Evolutionary conservation across 257 asterid species (phyloP).

Genomic region (Solanum rostratum): DNA sequence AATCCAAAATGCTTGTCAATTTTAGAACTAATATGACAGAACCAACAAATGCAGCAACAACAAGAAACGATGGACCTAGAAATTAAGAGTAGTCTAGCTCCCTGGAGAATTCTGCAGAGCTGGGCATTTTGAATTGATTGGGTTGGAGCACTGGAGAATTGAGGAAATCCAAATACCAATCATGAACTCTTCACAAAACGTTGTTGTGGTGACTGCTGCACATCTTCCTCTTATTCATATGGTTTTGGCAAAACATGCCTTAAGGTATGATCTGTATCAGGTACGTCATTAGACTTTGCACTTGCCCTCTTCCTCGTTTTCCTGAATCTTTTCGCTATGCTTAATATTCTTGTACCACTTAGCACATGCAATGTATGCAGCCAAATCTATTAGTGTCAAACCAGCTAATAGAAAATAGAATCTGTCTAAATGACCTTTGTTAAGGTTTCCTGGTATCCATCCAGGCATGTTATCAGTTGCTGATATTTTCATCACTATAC

Average conservation of each 20-base stretch:
- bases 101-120: background rate
- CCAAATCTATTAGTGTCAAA: slow-evolving; percentile 51
- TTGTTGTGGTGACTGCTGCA: background rate
- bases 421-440: slow-evolving; percentile 74
- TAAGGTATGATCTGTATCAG: background rate
- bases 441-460: slow-evolving; percentile 90
- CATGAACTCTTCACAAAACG: background rate
- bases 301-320: slow-evolving; percentile 11
- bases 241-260: background rate
- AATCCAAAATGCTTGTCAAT: background rate
- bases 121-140: background rate
- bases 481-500: slow-evolving; percentile 72
- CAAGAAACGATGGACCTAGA: background rate
- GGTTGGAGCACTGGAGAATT: background rate
- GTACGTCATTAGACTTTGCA: slow-evolving; percentile 20
- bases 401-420: slow-evolving; percentile 82
- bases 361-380: slow-evolving; percentile 51
- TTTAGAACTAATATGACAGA: background rate
- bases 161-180: background rate
- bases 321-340: slow-evolving; percentile 32
- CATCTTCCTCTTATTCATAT: background rate
- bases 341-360: slow-evolving; percentile 62
- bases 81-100: background rate
- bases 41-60: background rate
- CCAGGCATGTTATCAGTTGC: slow-evolving; percentile 66